A percentile compares a stretch with the other conserved stretches of the same genome.
phyloP scores from a whole-genome alignment of 108 stramenopile species.

The Stephanodiscus minutulus region DNA sequence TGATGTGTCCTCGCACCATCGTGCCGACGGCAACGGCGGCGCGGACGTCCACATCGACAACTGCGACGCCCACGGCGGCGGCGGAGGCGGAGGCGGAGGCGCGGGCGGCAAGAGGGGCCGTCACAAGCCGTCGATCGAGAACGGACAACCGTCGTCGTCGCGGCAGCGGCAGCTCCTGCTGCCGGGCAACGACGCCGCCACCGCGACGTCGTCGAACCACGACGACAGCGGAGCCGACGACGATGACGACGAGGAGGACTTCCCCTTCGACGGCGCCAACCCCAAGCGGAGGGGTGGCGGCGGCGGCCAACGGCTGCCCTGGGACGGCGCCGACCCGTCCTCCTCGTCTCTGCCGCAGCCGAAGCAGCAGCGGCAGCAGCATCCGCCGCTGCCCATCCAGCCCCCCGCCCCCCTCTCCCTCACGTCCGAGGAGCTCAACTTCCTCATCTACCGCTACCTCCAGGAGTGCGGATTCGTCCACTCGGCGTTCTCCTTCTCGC shows the following conservation, averaged over 20 bases:
- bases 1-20: neutral
- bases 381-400: conserved; percentile 16
- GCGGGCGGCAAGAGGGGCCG: conserved; percentile 23
- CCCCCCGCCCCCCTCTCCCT: conserved; percentile 46
- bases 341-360: conserved; percentile 10
- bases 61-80: neutral
- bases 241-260: conserved; percentile 1
- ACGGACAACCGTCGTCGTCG: conserved; percentile 3
- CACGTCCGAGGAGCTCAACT: conserved; percentile 94
- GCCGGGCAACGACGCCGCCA: conserved; percentile 3
- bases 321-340: neutral
- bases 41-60: neutral
- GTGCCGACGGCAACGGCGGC: neutral
- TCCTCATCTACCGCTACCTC: conserved; percentile 91
- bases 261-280: neutral
- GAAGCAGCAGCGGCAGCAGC: conserved; percentile 22
- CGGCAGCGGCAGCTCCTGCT: conserved; percentile 1
- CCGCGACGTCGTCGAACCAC: conserved; percentile 3
- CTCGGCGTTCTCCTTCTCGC: conserved; percentile 93
- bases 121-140: conserved; percentile 20
- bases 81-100: neutral
- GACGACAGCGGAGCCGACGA: conserved; percentile 3
- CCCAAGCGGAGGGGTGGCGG: neutral
- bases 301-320: neutral
- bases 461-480: conserved; percentile 92